Base-by-base conservation (phyloP, 768 basidiomycete genomes). In the Suillus discolor region DNA sequence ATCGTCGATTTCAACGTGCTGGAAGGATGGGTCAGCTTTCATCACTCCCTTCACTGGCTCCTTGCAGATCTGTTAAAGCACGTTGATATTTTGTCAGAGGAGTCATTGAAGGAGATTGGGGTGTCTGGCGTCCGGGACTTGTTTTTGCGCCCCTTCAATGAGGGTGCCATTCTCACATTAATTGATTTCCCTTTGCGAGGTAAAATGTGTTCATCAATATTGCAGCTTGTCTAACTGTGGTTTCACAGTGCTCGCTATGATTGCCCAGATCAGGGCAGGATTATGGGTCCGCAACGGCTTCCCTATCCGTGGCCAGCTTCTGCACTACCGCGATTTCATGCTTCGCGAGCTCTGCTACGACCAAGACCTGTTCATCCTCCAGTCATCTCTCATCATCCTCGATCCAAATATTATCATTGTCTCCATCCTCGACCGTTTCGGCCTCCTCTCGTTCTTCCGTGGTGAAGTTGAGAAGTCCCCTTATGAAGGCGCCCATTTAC, bases 231-330 rank as follows among this genome's bases (percentile, higher is more conserved):
- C 64, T 62, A 54, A 66, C 25, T 65, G 39, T 7, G 18, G 38
- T n/a, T 6, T 63, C 12, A 28, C 62, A 96, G 94, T 94, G 7
- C 81, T 96, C 34, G 86, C 90, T 1, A 94, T 96, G 89, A 89
- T 97, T 54, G 95, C 96, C 0, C 97, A 99, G 74, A 94, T 98
- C 61, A 88, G 96, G 31, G 92, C 94, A 0, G 96, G 96, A 0
- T 83, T 99, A 5, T 99, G 97, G 97, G 96, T 97, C 9, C 91
- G 97, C 62, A 99, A 99, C 71, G 97, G 97, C 4, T 93, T 96
- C 72, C 92, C 92, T 18, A 96, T 99, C 70, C 90, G 97, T 1
- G 95, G 96, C 0, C 97, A 99, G 75, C 83, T 96, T 5, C 85
- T 96, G 62, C 97, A 99, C 74, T 99, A 99, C 75, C 91, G 96